Evolutionary conservation across 2,329 filamentous ascomycete genomes (phyloP), one percentile per base, ranked within the genome.

Genomic region (Endoconidiophora polonica): DNA sequence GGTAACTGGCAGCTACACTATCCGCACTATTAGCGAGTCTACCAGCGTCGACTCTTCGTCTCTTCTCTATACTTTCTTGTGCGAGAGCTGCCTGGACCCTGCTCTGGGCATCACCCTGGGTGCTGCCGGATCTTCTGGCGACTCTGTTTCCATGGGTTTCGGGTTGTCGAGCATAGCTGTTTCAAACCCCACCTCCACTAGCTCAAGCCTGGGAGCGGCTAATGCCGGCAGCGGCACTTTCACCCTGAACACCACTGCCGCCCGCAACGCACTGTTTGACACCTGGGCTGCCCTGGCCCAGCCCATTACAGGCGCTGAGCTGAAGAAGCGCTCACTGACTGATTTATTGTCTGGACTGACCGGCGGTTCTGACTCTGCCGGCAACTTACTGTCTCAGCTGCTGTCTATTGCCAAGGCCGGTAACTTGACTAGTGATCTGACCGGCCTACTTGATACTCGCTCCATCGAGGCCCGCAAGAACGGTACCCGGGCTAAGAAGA

Each of bases 61-160:
- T 52, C 63, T 69, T 47, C 64, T 64, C 0, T 70, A 67, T 56
- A 71, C 68, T 1, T 71, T 71, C 57, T 59, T 71, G 4, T 71
- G 68, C 58, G 60, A 65, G 42, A 58, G 59, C 9, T 66, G 63
- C 44, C 56, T 66, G 6, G 58, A 59, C 44, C 52, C 58, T 0
- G 48, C 54, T 3, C 48, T 62, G 1, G 62, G 62, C 0, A 58
- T 64, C 4, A 57, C 56, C 0, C 56, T 60, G 0, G 58, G 16
- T 18, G 16, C 16, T 18, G 54, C 49, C 0, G 56, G 55, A 2
- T 54, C 57, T 7, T 58, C 58, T 4, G 61, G 59, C 42, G 26
- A 33, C 7, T 33, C 26, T 33, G 12, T 33, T 10, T 33, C 26
- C 26, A 64, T 66, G 62, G 64, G 62, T 20, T 66, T 63, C 62